Evolutionary conservation across 2,329 filamentous ascomycete species (phyloP), one percentile per base, ranked within the genome.

Genomic region (Cladorrhinum sp.): DNA sequence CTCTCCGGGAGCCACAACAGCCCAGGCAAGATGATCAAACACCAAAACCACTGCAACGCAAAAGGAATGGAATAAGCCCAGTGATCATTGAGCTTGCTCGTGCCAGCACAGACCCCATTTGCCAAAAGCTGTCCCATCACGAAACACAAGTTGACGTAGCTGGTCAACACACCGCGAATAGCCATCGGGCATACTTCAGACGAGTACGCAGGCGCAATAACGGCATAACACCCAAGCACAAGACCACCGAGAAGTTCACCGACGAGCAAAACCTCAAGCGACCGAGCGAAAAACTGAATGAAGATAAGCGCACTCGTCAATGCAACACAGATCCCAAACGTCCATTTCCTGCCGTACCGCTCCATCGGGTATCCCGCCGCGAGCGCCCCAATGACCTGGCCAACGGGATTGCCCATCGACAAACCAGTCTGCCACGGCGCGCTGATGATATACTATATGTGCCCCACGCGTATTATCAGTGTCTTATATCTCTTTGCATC

Each of bases 121-220:
- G 74, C 83, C 2, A 87, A 74, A 3, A 87, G 76, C 67, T 87
- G 84, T 1, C 85, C 85, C 18, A 84, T 84, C 48, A 86, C 84
- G 72, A 86, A 87, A 67, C 83, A 86, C 39, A 87, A 73, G 66
- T 86, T 87, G 60, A 86, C 81, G 60, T 81, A 87, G 33, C 80
- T 81, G 1, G 84, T 86, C 21, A 86, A 72, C 50, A 83, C 78
- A 26, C 82, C 82, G 26, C 85, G 79, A 42, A 88, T 77, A 1
- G 80, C 79, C 28, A 84, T 75, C 1, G 85, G 85, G 42, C 82
- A 84, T 16, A 63, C 36, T 18, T 58, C 55, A 51, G 6, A 87
- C 82, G 83, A 83, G 66, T 87, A 87, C 0, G 84, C 80, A 0
- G 85, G 80, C 0, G 80, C 80, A 57, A 82, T 82, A 24, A 85